Evolutionary conservation across 2,329 filamentous ascomycete genomes (phyloP).

Genomic region (Aspergillus sp.): DNA sequence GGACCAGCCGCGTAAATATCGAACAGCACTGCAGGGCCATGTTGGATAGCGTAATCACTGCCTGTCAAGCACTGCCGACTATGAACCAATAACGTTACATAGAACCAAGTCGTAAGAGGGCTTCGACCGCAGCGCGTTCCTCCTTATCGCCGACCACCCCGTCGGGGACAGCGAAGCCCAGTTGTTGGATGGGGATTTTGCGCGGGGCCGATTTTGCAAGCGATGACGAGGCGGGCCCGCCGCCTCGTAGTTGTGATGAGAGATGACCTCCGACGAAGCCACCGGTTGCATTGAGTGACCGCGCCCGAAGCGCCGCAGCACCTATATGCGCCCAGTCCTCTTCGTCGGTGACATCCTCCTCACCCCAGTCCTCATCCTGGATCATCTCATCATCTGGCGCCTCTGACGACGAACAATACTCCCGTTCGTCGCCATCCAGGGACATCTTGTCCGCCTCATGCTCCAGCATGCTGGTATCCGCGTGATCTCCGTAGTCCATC

Average conservation of each 20-base stretch:
- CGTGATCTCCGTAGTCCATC: conserved; percentile 59
- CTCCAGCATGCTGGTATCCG: conserved; percentile 68
- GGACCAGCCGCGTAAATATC: conserved; percentile 15
- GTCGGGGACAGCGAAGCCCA: conserved; percentile 32
- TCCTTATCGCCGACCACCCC: conserved; percentile 36
- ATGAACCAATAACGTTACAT: conserved; percentile 37
- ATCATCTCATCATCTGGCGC: conserved; percentile 60
- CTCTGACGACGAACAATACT: conserved; percentile 73
- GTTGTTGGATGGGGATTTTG: conserved; percentile 32
- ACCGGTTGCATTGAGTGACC: conserved; percentile 50
- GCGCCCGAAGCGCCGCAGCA: conserved; percentile 76
- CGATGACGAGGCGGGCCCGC: conserved; percentile 37
- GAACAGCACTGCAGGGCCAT: conserved; percentile 9
- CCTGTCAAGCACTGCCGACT: conserved; percentile 18
- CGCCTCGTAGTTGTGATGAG: conserved; percentile 23
- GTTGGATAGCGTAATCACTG: conserved; percentile 7
- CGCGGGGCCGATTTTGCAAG: conserved; percentile 42
- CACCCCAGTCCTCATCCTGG: conserved; percentile 73
- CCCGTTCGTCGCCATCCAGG: conserved; percentile 64
- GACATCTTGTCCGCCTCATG: conserved; percentile 96
- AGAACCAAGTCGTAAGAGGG: conserved; percentile 48
- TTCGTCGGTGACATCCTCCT: conserved; percentile 88
- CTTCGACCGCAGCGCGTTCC: conserved; percentile 50
- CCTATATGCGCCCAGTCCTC: conserved; percentile 94
- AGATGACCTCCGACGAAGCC: conserved; percentile 38